Base-by-base conservation (phyloP, 176 grass and related monocot species). In the Leersia perrieri region DNA sequence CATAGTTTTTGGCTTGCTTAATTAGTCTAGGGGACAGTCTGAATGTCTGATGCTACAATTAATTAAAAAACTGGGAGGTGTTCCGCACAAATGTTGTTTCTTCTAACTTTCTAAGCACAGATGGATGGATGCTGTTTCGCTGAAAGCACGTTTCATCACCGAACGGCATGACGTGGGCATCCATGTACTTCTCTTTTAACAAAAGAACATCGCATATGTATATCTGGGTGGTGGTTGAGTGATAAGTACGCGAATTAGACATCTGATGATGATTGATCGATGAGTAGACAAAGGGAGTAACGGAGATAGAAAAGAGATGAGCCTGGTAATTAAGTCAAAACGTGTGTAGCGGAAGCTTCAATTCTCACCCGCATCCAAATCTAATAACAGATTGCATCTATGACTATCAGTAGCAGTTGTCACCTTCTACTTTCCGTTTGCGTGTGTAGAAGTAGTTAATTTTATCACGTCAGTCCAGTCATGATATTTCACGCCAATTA, bases 201-300 rank as follows among this genome's bases (percentile, higher is more conserved):
- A 35, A 41, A 63, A 4, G 7, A 16, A 60, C 69, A 27, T 33
- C 3, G 10, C 70, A 12, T 7, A 26, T 15, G 14, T 49, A 32
- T 5, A 44, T 44, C 3, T 13, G 11, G 26, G 72, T 1, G 80
- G 80, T 79, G 80, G 86, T 83, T 88, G 86, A 35, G 44, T 66
- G 86, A 83, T 7, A 20, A 58, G 53, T 58, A 58, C 22, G 53
- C 9, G 22, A 28, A 11, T 7, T 33, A 18, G 47, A 40, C 25
- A 29, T 66, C 22, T 1, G 35, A 69, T 3, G 15, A 38, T 20
- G 32, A 44, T 15, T 29, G 42, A 68, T 22, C 20, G 65, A 20
- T 11, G 0, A 20, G 45, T 44, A 68, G 33, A 62, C 27, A 33
- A 47, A 84, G 12, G 1, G 3, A 33, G 1, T 0, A 68, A 31